Evolutionary conservation across 768 basidiomycete species (phyloP), one percentile per base, ranked within the genome.

Genomic region (Boletus subcaerulescens): DNA sequence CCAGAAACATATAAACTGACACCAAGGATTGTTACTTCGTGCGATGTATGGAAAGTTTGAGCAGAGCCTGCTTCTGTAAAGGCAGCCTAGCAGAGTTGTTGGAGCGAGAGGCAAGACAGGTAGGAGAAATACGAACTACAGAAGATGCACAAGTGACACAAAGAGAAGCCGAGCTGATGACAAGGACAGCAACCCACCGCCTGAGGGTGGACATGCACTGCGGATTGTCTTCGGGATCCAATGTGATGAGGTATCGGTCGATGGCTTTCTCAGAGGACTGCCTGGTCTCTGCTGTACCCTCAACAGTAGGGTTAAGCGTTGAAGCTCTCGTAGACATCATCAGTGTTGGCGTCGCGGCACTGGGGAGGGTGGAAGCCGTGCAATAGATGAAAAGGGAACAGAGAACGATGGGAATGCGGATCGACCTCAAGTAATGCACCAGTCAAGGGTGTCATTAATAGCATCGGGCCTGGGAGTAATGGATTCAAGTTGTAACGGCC

Each of bases 41-140:
- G 69, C 0, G 80, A 78, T 4, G 85, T 80, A 41, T 80, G 73
- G 41, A 90, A 77, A 7, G 77, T 71, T 10, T 65, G 52, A 36
- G 83, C 74, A 40, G 88, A 74, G 0, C 81, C 84, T 1, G 65
- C 61, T 68, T 91, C 88, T 1, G 90, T 82, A 48, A 83, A 84
- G 0, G 81, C 72, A 11, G 85, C 81, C 85, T 85, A 29, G 35
- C 13, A 45, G 3, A 36, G 7, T 56, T 33, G 32, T 39, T 41
- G 17, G 38, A 8, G 18, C 4, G 13, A 50, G 13, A 14, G 14
- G 26, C 17, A 33, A 26, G 48, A 45, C 33, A 36, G 50, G 8
- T 1, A 8, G 5, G 13, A 4, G 24, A 9, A 14, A 50, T 22
- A 74, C 82, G 39, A 50, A 82, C 84, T 65, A 82, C 73, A 1